Evolutionary conservation across 139 green algal genomes (phyloP).

Genomic region (Coelastrella sp.): DNA sequence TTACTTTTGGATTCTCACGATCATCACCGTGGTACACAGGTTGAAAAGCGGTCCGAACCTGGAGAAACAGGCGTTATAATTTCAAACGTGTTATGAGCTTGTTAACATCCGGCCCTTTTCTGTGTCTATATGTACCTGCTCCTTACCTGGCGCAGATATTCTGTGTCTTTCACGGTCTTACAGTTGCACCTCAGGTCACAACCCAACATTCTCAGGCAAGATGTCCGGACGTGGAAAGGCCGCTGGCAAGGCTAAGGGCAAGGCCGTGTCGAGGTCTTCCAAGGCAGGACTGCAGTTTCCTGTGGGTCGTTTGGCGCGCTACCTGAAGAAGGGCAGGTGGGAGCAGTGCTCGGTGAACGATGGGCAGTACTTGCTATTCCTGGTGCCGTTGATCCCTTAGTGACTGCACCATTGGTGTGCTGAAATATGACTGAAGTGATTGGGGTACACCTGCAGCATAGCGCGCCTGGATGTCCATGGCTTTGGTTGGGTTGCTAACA

Average conservation of each 20-base stretch:
- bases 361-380: neutral
- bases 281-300: slow-evolving; percentile 90
- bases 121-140: too few relatives aligned
- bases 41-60: too few relatives aligned
- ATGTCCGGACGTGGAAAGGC: slow-evolving; percentile 57
- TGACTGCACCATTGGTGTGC: neutral
- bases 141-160: too few relatives aligned
- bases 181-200: neutral
- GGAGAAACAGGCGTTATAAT: too few relatives aligned
- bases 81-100: too few relatives aligned
- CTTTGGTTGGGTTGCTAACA: neutral
- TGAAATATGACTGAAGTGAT: neutral
- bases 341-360: slow-evolving; percentile 19
- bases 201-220: neutral
- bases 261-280: slow-evolving; percentile 68
- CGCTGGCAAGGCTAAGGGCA: slow-evolving; percentile 61
- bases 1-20: too few relatives aligned
- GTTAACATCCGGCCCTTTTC: too few relatives aligned
- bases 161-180: too few relatives aligned
- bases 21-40: too few relatives aligned
- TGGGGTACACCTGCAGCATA: neutral
- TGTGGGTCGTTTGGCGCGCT: slow-evolving; percentile 84
- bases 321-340: slow-evolving; percentile 86
- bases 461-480: too few relatives aligned
- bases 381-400: neutral